A percentile compares a stretch with the other conserved stretches of the same genome.
phyloP scores from a whole-genome alignment of 2,329 filamentous ascomycete species.

The Hypocreales sp. region DNA sequence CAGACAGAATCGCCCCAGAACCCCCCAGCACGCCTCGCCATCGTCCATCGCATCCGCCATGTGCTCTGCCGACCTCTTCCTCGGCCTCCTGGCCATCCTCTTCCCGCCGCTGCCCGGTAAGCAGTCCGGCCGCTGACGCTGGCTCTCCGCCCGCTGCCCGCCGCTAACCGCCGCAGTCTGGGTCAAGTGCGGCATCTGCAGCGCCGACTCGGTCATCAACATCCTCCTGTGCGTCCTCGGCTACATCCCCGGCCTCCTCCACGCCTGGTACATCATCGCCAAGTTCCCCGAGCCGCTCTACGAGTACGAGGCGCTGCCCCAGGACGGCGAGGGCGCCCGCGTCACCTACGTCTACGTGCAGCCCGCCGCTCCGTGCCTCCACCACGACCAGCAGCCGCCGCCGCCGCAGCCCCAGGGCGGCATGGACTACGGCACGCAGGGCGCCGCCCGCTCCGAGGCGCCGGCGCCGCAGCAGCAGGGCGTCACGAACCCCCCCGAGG shows the following conservation, averaged over 20 bases:
- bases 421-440: too few relatives aligned
- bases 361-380: conserved; percentile 10
- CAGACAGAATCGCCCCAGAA: too few relatives aligned
- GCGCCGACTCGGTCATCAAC: conserved; percentile 86
- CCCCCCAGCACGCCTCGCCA: too few relatives aligned
- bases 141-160: not conserved
- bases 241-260: conserved; percentile 74
- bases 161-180: conserved; percentile 48
- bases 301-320: conserved; percentile 51
- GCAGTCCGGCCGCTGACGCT: not conserved
- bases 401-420: not conserved
- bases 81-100: conserved; percentile 21
- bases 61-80: conserved; percentile 46
- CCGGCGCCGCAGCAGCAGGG: conserved; percentile 8
- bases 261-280: conserved; percentile 96
- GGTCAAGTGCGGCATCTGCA: conserved; percentile 92
- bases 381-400: not conserved
- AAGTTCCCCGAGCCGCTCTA: conserved; percentile 64
- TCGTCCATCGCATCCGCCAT: conserved; percentile 18
- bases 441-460: conserved; percentile 12
- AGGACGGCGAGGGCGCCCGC: conserved; percentile 38
- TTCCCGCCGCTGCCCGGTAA: conserved; percentile 33
- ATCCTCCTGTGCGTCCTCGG: conserved; percentile 72
- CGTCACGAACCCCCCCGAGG: too few relatives aligned
- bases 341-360: conserved; percentile 70